Base-by-base conservation (phyloP, 108 stramenopile species). In the Nitzschia sp. region DNA sequence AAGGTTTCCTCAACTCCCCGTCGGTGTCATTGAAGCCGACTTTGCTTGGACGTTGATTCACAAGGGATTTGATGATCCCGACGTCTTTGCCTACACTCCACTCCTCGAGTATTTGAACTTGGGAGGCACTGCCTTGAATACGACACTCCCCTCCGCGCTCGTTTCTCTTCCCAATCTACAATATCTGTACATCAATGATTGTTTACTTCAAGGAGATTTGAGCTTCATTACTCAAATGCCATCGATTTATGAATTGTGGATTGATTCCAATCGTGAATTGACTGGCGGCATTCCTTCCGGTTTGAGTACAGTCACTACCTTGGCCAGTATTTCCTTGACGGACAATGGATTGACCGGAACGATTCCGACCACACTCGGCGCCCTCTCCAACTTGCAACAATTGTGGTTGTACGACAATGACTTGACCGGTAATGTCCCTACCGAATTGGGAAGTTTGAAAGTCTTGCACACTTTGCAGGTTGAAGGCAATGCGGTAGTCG, bases 51-150 rank as follows among this genome's bases (percentile, higher is more conserved):
- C 58, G 13, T 26, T 47, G 11, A 54, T 47, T 31, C 53, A 52
- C 17, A 53, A 53, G 34, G 69, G 69, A 19, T 47, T 59, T 29
- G 58, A 15, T 22, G 28, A 50, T 45, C 11, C 36, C 1, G n/a
- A n/a, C n/a, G 53, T 31, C 50, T 70, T 64, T 36, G 35, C 22
- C 17, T 46, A 29, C n/a, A 27, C 22, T 11, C 25, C 23, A 23
- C 28, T 50, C 8, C 36, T 61, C 61, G 61, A 36, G 0, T 70
- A 52, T 33, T 15, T 71, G 21, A 53, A 65, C 34, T 29, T 77
- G 16, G 69, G 60, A 13, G 53, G 59, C 17, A 77, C 63, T 26
- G 25, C 32, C 6, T 66, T 77, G 53, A 70, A 77, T 36, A 68
- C 63, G 13, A 64, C 63, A 0, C 63, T 77, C 48, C 76, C 76